Evolutionary conservation across 176 grass and related monocot species (phyloP).

Genomic region (Carex scoparia): DNA sequence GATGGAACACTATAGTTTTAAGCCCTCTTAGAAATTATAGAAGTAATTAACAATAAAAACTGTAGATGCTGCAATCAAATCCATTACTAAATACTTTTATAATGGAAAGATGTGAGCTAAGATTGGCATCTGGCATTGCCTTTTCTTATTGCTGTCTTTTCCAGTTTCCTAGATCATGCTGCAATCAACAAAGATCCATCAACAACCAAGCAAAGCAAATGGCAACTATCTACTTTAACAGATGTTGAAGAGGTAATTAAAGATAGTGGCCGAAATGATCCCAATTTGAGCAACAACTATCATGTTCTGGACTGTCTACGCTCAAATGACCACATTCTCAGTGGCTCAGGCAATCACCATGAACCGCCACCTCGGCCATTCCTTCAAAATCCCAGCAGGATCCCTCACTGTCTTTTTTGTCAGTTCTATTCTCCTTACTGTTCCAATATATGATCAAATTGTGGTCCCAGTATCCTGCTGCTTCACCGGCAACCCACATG

Average conservation of each 20-base stretch:
- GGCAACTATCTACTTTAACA: constrained; percentile 66
- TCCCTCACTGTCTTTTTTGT: constrained; percentile 96
- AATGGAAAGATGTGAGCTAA: background rate
- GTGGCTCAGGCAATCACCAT: constrained; percentile 86
- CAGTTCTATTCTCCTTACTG: constrained; percentile 75
- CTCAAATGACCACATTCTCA: constrained; percentile 97
- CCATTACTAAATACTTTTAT: background rate
- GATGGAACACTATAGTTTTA: too few relatives aligned
- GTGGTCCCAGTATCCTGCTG: constrained; percentile 45
- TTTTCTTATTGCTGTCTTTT: background rate
- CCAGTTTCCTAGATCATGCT: constrained; percentile 80
- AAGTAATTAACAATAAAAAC: too few relatives aligned
- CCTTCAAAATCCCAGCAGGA: constrained; percentile 71
- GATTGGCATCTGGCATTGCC: background rate
- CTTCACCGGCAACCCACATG: constrained; percentile 56
- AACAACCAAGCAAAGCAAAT: constrained; percentile 32
- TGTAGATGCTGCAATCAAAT: too few relatives aligned
- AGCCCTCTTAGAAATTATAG: too few relatives aligned
- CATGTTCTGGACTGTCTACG: constrained; percentile 98
- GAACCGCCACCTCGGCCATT: constrained; percentile 55
- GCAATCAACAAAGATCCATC: constrained; percentile 49
- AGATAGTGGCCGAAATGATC: constrained; percentile 65
- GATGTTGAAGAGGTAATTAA: constrained; percentile 82
- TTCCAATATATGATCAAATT: constrained; percentile 72
- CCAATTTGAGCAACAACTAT: constrained; percentile 92